Evolutionary conservation across 306 rosid genomes (phyloP).

Genomic region (Castanea sativa): DNA sequence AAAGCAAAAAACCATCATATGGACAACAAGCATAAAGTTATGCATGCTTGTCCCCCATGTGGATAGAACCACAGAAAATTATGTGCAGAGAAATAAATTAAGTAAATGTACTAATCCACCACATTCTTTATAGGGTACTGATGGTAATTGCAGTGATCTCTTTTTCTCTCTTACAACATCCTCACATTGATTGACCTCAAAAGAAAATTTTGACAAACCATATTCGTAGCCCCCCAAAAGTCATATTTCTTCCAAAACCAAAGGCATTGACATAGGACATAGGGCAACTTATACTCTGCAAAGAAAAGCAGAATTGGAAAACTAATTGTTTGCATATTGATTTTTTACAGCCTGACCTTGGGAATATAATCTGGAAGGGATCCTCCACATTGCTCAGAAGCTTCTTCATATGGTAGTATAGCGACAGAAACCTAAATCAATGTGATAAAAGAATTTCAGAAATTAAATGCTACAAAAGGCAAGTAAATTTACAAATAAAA

Average conservation of each 20-base stretch:
- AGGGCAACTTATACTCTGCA: background rate
- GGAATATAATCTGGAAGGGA: slow-evolving; percentile 71
- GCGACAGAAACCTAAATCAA: slow-evolving; percentile 44
- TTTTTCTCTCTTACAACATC: too few species aligned
- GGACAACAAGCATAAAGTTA: too few species aligned
- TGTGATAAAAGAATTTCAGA: slow-evolving; percentile 18
- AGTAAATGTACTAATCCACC: too few species aligned
- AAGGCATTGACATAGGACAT: background rate
- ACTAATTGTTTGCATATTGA: background rate
- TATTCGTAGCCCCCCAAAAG: too few species aligned
- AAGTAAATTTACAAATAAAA: slow-evolving; percentile 29
- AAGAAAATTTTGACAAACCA: too few species aligned
- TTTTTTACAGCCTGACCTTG: slow-evolving; percentile 42
- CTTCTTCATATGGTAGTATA: slow-evolving; percentile 60
- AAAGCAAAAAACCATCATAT: too few species aligned
- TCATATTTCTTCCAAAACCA: background rate
- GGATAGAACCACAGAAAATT: too few species aligned
- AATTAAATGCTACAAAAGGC: background rate
- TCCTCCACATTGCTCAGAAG: slow-evolving; percentile 62
- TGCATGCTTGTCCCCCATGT: too few species aligned
- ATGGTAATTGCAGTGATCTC: too few species aligned
- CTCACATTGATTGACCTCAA: too few species aligned
- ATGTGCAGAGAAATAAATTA: too few species aligned
- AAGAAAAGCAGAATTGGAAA: slow-evolving; percentile 1
- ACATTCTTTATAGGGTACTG: too few species aligned